phyloP scores from a whole-genome alignment of 1,139 yeast genomes.

The Magnusiomyces ingens region DNA sequence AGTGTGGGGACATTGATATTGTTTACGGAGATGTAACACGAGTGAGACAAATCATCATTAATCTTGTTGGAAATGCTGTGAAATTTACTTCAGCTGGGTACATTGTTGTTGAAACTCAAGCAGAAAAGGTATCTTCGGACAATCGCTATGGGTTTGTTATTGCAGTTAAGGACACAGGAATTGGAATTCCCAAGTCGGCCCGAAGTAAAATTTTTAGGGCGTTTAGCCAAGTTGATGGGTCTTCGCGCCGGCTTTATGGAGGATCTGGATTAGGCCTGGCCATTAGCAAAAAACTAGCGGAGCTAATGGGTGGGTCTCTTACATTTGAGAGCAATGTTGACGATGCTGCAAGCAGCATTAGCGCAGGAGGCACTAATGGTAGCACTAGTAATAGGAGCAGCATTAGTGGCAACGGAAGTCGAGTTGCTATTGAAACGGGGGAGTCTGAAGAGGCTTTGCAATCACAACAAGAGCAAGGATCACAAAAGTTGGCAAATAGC shows the following conservation, averaged over 20 bases:
- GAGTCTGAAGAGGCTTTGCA: no score
- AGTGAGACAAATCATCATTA: conserved; percentile 48
- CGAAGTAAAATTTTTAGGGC: conserved; percentile 49
- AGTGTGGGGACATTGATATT: conserved; percentile 38
- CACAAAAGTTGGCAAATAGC: no score
- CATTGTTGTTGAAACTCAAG: conserved; percentile 39
- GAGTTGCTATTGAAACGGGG: no score
- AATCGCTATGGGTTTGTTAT: conserved; percentile 41
- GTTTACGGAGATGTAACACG: conserved; percentile 48
- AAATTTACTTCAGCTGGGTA: conserved; percentile 48
- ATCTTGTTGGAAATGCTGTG: conserved; percentile 51
- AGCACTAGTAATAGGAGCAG: no score
- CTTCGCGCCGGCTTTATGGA: conserved; percentile 50
- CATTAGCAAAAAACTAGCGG: conserved; percentile 51
- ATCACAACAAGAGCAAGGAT: no score
- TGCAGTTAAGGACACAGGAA: conserved; percentile 51
- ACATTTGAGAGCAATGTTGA: conserved; percentile 44
- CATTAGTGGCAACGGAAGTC: no score
- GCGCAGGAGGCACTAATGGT: no score
- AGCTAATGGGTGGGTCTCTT: conserved; percentile 52
- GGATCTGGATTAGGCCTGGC: conserved; percentile 59
- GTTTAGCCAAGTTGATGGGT: conserved; percentile 56
- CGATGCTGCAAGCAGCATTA: neutral
- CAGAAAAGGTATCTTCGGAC: conserved; percentile 32
- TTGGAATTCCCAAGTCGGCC: conserved; percentile 49